These are phyloP conservation scores for Paulownia fortunei DNA, from an alignment of 257 asterid genomes.

Conservation along the genomic window DNA sequence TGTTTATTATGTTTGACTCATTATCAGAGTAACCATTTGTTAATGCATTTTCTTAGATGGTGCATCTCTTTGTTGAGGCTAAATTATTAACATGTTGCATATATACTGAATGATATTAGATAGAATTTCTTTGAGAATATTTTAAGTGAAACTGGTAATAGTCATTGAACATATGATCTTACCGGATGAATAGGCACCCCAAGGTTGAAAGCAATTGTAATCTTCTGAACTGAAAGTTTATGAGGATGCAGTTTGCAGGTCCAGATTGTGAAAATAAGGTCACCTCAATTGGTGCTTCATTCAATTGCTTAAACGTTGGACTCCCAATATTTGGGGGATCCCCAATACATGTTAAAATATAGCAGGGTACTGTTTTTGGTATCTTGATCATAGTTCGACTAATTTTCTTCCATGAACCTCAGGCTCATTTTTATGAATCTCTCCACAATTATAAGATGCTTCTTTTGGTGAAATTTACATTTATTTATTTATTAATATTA, in stretches of 20 bases:
- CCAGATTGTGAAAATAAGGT: background rate
- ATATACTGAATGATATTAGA: background rate
- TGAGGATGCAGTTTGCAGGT: no score
- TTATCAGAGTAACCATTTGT: slow-evolving; percentile 3
- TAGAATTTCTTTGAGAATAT: slow-evolving; percentile 1
- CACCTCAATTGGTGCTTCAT: no score
- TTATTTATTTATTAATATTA: background rate
- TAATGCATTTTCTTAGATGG: slow-evolving; percentile 15
- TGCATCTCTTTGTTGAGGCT: slow-evolving; percentile 10
- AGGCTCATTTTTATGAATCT: background rate
- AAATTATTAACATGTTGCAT: slow-evolving; percentile 4
- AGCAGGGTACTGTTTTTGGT: background rate
- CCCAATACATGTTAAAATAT: no score
- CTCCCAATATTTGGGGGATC: background rate
- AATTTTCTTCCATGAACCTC: background rate
- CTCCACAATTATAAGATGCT: background rate
- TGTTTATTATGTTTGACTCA: background rate
- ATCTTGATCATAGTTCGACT: background rate
- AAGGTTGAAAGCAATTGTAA: background rate
- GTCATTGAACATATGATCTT: background rate
- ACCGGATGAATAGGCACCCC: slow-evolving; percentile 15
- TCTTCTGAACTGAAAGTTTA: no score
- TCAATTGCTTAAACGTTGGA: background rate
- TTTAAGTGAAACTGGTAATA: background rate
- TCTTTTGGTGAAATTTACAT: background rate